phyloP scores from a whole-genome alignment of 371 early-diverging fungal species.

The Actinomortierella wolfii region DNA sequence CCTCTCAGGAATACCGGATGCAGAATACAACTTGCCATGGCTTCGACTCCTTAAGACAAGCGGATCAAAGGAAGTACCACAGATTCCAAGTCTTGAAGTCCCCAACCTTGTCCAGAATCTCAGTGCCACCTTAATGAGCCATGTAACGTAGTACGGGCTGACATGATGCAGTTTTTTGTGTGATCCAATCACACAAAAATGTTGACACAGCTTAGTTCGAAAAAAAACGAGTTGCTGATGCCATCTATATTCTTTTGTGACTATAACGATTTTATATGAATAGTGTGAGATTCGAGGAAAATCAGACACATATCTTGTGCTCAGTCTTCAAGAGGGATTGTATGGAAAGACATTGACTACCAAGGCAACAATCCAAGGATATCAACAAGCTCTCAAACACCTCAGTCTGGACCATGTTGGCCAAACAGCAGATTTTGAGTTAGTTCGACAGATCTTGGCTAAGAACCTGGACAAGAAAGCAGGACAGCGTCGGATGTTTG shows the following conservation, averaged over 20 bases:
- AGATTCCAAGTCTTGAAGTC: conserved; percentile 42
- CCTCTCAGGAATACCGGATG: conserved; percentile 30
- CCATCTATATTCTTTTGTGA: not conserved
- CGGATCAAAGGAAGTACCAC: conserved; percentile 28
- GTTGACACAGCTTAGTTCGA: not conserved
- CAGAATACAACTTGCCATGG: conserved; percentile 40
- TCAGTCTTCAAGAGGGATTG: conserved; percentile 43
- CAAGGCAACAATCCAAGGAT: conserved; percentile 31
- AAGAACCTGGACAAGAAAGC: conserved; percentile 27
- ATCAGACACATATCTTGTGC: conserved; percentile 22
- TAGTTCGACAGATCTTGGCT: too few species aligned
- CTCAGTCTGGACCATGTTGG: conserved; percentile 19
- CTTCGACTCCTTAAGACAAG: conserved; percentile 31
- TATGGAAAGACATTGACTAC: conserved; percentile 43
- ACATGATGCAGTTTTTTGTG: too few species aligned
- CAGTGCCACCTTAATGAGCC: conserved; percentile 36
- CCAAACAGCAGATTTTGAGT: conserved; percentile 12
- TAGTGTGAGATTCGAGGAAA: conserved; percentile 38
- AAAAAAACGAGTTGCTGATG: not conserved
- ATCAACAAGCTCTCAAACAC: conserved; percentile 27
- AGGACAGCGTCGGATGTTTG: conserved; percentile 31
- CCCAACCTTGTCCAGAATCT: conserved; percentile 44
- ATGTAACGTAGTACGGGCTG: conserved; percentile 32
- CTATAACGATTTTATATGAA: not conserved
- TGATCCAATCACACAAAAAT: too few species aligned